Percentiles rank a stretch among this genome's conserved stretches.
These are phyloP conservation scores for Auricularia cornea DNA, from an alignment of 768 basidiomycete species.

Conservation along the genomic window DNA sequence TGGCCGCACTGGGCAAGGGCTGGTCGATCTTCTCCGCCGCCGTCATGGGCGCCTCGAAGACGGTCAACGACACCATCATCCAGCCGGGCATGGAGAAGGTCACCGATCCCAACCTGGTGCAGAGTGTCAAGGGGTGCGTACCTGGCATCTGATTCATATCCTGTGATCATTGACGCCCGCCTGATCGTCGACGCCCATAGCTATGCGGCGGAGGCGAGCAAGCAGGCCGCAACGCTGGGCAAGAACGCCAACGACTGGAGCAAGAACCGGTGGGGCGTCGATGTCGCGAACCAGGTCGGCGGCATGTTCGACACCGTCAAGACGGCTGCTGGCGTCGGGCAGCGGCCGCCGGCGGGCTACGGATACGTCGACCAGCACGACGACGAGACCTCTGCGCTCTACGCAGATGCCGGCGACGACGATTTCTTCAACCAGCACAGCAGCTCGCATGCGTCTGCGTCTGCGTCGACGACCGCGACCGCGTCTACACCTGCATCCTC, in stretches of 20 bases:
- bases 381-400: constrained; percentile 52
- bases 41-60: constrained; percentile 69
- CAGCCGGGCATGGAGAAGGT: constrained; percentile 83
- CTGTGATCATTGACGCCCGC: not conserved
- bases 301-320: constrained; percentile 58
- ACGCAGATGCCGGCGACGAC: constrained; percentile 46
- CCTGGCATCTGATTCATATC: not conserved
- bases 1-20: constrained; percentile 80
- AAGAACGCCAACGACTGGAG: constrained; percentile 69
- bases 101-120: constrained; percentile 71
- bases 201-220: constrained; percentile 45
- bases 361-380: constrained; percentile 26
- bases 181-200: not conserved
- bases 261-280: constrained; percentile 69
- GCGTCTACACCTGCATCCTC: constrained; percentile 8
- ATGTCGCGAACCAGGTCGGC: constrained; percentile 71
- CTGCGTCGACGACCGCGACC: constrained; percentile 9
- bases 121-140: constrained; percentile 67
- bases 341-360: not conserved
- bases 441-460: constrained; percentile 10
- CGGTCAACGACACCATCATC: constrained; percentile 77
- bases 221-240: constrained; percentile 53
- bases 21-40: constrained; percentile 93
- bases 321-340: not conserved
- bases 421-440: constrained; percentile 52